These are phyloP conservation scores for Thymus mandschuricus DNA, from an alignment of 257 asterid species.

Conservation along the genomic window DNA sequence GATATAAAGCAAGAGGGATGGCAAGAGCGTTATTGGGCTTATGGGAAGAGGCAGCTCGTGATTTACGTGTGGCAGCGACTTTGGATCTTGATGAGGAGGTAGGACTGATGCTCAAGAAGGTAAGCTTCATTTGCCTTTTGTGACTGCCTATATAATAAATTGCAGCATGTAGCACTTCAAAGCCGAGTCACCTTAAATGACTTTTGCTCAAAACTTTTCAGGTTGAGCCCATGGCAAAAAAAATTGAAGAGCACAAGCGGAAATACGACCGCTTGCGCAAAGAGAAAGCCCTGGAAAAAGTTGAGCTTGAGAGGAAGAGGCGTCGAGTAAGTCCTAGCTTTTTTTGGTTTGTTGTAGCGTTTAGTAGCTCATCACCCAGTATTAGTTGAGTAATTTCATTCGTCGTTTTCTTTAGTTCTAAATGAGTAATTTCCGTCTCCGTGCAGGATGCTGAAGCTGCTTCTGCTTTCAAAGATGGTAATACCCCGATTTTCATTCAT, in stretches of 20 bases:
- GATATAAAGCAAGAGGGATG: conserved; percentile 82
- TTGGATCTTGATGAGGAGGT: conserved; percentile 82
- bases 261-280: conserved; percentile 63
- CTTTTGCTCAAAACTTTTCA: conserved; percentile 35
- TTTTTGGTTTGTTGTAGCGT: conserved; percentile 13
- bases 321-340: conserved; percentile 43
- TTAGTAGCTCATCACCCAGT: conserved; percentile 1
- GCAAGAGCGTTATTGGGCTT: conserved; percentile 80
- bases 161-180: neutral
- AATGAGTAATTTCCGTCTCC: conserved; percentile 27
- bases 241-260: conserved; percentile 68
- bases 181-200: conserved; percentile 17
- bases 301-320: conserved; percentile 50
- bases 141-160: neutral
- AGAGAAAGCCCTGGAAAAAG: conserved; percentile 53
- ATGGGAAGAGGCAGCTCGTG: conserved; percentile 84
- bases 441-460: conserved; percentile 66
- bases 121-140: conserved; percentile 23
- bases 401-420: conserved; percentile 13
- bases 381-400: neutral
- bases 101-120: conserved; percentile 58
- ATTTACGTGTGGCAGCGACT: conserved; percentile 71
- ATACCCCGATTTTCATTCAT: neutral
- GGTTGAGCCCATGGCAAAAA: conserved; percentile 77
- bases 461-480: conserved; percentile 64